Percentiles rank a stretch among this genome's conserved stretches.
These are phyloP conservation scores for Eimeria mitis DNA, from an alignment of 169 alveolate genomes.

Conservation along the genomic window DNA sequence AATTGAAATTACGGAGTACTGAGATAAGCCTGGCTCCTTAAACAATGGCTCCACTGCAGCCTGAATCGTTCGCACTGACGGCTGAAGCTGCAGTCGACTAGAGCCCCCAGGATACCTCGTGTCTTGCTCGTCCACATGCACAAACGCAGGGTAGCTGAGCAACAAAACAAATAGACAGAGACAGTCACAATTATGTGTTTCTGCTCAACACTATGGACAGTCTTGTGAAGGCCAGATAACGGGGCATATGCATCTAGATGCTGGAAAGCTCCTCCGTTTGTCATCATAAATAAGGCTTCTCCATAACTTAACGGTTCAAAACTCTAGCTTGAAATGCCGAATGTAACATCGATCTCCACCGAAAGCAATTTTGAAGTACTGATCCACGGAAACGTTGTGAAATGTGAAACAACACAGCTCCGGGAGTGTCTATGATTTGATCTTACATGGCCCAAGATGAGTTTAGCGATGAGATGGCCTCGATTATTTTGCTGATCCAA, in stretches of 20 bases:
- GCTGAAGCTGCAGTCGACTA: slow-evolving; percentile 63
- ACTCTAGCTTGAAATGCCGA: background rate
- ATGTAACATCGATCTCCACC: background rate
- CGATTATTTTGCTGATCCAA: slow-evolving; percentile 56
- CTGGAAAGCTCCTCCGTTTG: background rate
- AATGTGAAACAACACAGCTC: background rate
- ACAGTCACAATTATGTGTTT: background rate
- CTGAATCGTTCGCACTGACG: slow-evolving; percentile 69
- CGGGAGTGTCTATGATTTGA: background rate
- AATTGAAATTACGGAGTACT: slow-evolving; percentile 52
- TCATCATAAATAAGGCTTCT: background rate
- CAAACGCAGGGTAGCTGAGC: slow-evolving; percentile 67
- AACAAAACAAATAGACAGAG: background rate
- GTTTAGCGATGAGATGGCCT: slow-evolving; percentile 39
- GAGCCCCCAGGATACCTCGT: slow-evolving; percentile 63
- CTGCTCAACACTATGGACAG: background rate
- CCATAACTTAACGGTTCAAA: background rate
- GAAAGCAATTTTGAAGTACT: background rate
- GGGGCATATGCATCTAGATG: background rate
- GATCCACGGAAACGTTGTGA: background rate
- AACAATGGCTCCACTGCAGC: slow-evolving; percentile 67
- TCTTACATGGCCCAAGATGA: slow-evolving; percentile 50
- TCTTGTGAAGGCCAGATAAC: background rate
- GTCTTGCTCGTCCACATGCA: slow-evolving; percentile 61
- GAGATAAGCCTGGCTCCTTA: slow-evolving; percentile 54